phyloP scores from a whole-genome alignment of 352 stramenopile genomes.

The Globisporangium echinulatum region DNA sequence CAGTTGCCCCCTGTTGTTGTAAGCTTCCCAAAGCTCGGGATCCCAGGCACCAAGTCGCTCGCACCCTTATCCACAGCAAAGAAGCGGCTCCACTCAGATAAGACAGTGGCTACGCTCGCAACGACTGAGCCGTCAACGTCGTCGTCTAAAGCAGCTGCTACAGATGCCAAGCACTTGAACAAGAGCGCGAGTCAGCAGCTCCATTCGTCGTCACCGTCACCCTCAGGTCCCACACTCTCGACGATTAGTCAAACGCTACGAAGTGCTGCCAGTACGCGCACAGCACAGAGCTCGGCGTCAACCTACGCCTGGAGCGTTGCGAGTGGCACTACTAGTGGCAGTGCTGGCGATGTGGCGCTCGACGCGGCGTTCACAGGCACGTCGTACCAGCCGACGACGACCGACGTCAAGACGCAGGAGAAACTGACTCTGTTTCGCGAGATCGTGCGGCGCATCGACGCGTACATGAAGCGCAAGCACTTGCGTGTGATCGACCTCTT shows the following conservation, averaged over 20 bases:
- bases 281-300: too few relatives aligned
- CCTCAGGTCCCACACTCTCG: not conserved
- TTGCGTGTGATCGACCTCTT: constrained; percentile 82
- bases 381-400: constrained; percentile 40
- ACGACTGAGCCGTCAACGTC: not conserved
- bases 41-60: constrained; percentile 37
- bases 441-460: constrained; percentile 74
- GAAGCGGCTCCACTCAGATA: constrained; percentile 3
- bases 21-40: constrained; percentile 50
- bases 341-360: constrained; percentile 2
- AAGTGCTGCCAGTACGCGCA: too few relatives aligned
- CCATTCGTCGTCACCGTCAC: not conserved
- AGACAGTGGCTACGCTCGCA: not conserved
- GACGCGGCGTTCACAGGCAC: constrained; percentile 39
- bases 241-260: not conserved
- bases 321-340: not conserved
- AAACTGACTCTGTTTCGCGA: constrained; percentile 66
- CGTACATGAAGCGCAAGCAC: constrained; percentile 81
- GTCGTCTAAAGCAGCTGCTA: not conserved
- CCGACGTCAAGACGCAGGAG: constrained; percentile 56
- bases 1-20: constrained; percentile 19
- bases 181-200: constrained; percentile 14
- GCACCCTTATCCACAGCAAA: constrained; percentile 4
- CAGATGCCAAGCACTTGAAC: not conserved
- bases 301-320: too few relatives aligned